Base-by-base conservation (phyloP, 345 rosid genomes). In the Aurinia saxatilis region DNA sequence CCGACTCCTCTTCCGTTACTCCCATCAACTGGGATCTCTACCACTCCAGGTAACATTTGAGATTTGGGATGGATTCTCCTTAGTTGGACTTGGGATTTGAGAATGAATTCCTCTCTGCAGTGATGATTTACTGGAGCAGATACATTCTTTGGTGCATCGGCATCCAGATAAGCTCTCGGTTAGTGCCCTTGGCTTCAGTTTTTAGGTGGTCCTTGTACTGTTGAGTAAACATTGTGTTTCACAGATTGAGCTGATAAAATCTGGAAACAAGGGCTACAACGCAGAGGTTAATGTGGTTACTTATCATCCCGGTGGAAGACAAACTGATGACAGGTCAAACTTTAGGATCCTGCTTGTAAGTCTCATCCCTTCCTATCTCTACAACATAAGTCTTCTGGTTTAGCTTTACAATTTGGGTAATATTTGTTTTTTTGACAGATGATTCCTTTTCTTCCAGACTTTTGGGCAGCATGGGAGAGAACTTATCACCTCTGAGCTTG, bases 371-470 rank as follows among this genome's bases (percentile, higher is more conserved):
- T 3, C 17, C 12, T 17, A 10, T 16, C 63, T 44, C 39, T 42
- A 1, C 31, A 27, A 19, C 19, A 18, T 46, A 19, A 11, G 31
- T 38, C 37, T 18, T 42, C 16, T 65, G 23, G 52, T 52, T 65
- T 19, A 14, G 16, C 34, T 14, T 81, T 76, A 73, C 79, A 77
- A 63, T 69, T 77, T 73, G 60, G 31, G 91, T 83, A 71, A 79
- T 81, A 83, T 78, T 76, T 84, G 80, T 83, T 74, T 81, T 85
- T 52, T 83, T 87, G 92, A 90, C 89, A 87, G 92, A 88, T 87
- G 81, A 87, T 90, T 88, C 81, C 91, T 95, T 95, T 91, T 87
- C 86, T 87, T 93, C 92, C 95, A 95, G 99, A 90, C 91, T 87
- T 95, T 95, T 75, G 99, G 99, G 57, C 99, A 95, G 87, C 97